Evolutionary conservation across 345 rosid genomes (phyloP).

Genomic region (Gossypium arboreum): DNA sequence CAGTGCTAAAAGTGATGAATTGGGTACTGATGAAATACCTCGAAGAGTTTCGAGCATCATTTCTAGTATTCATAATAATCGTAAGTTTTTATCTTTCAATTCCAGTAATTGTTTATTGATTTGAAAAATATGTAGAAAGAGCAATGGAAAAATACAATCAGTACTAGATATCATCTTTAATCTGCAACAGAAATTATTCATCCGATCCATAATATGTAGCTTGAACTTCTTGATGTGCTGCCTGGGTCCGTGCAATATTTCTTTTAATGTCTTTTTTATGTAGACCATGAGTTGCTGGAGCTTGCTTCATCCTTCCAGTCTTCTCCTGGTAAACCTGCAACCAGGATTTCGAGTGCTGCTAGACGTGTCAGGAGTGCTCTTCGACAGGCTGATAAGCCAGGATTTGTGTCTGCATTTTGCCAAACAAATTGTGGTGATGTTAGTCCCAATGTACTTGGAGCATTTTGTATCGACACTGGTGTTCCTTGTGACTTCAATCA

Average conservation of each 20-base stretch:
- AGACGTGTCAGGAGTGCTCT: slow-evolving; percentile 77
- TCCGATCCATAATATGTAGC: slow-evolving; percentile 1
- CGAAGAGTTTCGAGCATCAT: slow-evolving; percentile 72
- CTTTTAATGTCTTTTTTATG: slow-evolving; percentile 16
- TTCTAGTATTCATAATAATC: slow-evolving; percentile 34
- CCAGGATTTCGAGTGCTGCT: slow-evolving; percentile 57
- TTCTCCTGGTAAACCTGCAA: slow-evolving; percentile 64
- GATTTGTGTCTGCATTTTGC: slow-evolving; percentile 94
- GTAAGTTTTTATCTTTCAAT: slow-evolving; percentile 41
- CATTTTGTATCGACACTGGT: slow-evolving; percentile 85
- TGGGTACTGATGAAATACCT: slow-evolving; percentile 43
- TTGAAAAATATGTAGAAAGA: too few relatives aligned
- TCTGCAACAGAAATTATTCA: background rate
- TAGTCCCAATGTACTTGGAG: slow-evolving; percentile 96
- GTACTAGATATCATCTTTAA: background rate
- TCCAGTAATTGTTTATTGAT: too few relatives aligned
- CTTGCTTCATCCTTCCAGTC: slow-evolving; percentile 87
- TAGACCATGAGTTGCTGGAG: slow-evolving; percentile 82
- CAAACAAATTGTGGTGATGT: slow-evolving; percentile 98
- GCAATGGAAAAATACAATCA: background rate
- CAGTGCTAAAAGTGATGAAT: slow-evolving; percentile 29
- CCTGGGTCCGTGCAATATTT: slow-evolving; percentile 2
- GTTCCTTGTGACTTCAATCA: slow-evolving; percentile 97
- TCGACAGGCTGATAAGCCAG: slow-evolving; percentile 76
- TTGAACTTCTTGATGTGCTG: slow-evolving; percentile 18